phyloP scores from a whole-genome alignment of 352 stramenopile species.

The Albugo laibachii region DNA sequence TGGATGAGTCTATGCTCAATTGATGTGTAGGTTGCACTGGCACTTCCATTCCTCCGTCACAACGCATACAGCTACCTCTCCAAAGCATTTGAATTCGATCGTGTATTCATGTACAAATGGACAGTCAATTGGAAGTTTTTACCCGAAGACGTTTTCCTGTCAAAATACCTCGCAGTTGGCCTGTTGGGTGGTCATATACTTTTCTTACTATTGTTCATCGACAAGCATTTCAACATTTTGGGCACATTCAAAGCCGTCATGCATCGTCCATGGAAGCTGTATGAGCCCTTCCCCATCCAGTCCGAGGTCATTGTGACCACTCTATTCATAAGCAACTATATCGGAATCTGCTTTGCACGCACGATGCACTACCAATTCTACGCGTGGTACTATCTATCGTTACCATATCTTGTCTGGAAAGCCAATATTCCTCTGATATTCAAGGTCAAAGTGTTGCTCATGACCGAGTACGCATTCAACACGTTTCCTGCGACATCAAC shows the following conservation, averaged over 20 bases:
- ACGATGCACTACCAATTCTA: conserved; percentile 99
- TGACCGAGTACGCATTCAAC: conserved; percentile 88
- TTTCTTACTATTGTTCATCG: conserved; percentile 52
- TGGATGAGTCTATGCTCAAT: background rate
- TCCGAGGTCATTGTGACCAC: conserved; percentile 70
- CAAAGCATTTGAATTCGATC: conserved; percentile 94
- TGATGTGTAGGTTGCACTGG: conserved; percentile 60
- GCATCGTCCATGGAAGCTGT: conserved; percentile 40
- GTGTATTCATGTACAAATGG: conserved; percentile 98
- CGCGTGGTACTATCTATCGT: conserved; percentile 89
- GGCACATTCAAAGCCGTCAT: conserved; percentile 50
- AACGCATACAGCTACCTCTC: conserved; percentile 90
- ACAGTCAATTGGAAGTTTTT: conserved; percentile 97
- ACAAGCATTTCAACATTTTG: conserved; percentile 71
- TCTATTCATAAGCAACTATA: conserved; percentile 88
- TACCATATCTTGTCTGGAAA: conserved; percentile 89
- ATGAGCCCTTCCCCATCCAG: conserved; percentile 58
- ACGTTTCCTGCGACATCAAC: conserved; percentile 85
- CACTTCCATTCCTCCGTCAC: conserved; percentile 86
- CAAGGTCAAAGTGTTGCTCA: conserved; percentile 60
- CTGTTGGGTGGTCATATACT: conserved; percentile 37
- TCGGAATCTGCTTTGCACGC: conserved; percentile 91
- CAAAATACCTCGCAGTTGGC: conserved; percentile 31
- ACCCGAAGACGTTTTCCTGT: conserved; percentile 54
- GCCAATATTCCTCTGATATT: conserved; percentile 67